Conservation (phyloP, 2,329 filamentous ascomycete genomes). For the Chrysoporthe cubensis region DNA sequence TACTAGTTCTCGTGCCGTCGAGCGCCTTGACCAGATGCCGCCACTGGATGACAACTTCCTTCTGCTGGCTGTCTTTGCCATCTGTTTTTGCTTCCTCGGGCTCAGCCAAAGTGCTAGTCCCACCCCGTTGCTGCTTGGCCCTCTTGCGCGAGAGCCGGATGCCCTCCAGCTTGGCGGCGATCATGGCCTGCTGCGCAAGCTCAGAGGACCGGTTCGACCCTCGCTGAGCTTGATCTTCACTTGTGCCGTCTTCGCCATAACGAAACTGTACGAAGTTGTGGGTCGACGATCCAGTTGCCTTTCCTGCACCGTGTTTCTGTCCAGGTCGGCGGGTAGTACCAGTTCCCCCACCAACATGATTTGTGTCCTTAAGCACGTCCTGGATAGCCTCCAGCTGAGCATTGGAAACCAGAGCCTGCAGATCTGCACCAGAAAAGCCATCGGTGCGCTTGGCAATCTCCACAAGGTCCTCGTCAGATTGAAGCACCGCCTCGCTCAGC, state of each 20-base stretch:
- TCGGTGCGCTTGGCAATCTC: constrained; percentile 81
- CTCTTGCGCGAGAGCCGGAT: constrained; percentile 74
- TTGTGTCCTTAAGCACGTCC: constrained; percentile 75
- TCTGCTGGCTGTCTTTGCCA: constrained; percentile 34
- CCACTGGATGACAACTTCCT: constrained; percentile 83
- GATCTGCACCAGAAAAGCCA: constrained; percentile 90
- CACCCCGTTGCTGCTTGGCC: constrained; percentile 54
- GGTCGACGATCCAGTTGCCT: constrained; percentile 33
- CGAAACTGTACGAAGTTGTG: constrained; percentile 81
- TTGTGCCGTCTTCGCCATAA: constrained; percentile 67
- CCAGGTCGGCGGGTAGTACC: constrained; percentile 39
- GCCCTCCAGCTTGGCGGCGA: constrained; percentile 79
- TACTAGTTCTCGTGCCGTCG: constrained; percentile 77
- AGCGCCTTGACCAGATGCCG: constrained; percentile 80
- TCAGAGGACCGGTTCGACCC: constrained; percentile 56
- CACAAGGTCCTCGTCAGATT: constrained; percentile 59
- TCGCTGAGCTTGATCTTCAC: constrained; percentile 42
- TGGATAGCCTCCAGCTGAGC: constrained; percentile 97
- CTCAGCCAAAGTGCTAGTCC: constrained; percentile 24
- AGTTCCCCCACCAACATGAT: constrained; percentile 40
- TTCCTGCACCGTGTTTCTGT: constrained; percentile 18
- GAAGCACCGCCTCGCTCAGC: constrained; percentile 68
- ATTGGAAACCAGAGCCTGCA: constrained; percentile 94
- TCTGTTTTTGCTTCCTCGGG: constrained; percentile 34
- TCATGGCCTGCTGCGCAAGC: constrained; percentile 76